Evolutionary conservation across 1,284 basidiomycete genomes (phyloP).

Genomic region (Cutaneotrichosporon cyanovorans): DNA sequence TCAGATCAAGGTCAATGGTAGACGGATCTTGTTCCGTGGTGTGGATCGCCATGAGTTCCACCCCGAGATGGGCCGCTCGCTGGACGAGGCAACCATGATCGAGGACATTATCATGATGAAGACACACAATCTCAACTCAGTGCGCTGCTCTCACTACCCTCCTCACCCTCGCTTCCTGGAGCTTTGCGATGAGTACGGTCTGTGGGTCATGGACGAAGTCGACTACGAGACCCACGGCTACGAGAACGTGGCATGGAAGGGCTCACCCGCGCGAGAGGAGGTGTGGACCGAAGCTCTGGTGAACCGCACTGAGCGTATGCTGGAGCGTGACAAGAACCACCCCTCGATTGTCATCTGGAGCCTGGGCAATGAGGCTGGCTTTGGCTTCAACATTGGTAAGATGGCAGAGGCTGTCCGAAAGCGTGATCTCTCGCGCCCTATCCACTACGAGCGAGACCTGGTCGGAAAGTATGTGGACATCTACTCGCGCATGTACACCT

Average conservation of each 20-base stretch:
- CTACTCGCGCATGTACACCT: conserved; percentile 21
- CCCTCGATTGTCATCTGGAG: conserved; percentile 23
- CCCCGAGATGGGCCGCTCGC: conserved; percentile 14
- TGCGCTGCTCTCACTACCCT: conserved; percentile 22
- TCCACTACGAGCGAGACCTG: conserved; percentile 25
- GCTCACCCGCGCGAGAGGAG: conserved; percentile 11
- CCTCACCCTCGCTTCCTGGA: conserved; percentile 21
- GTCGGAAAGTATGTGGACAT: conserved; percentile 16
- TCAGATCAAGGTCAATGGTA: conserved; percentile 23
- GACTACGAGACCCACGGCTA: conserved; percentile 28
- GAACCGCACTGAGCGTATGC: conserved; percentile 16
- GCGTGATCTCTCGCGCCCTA: conserved; percentile 15
- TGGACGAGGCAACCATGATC: conserved; percentile 17
- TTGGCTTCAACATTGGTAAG: conserved; percentile 17
- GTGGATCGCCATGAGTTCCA: conserved; percentile 26
- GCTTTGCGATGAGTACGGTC: conserved; percentile 23
- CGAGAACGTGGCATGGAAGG: conserved; percentile 12
- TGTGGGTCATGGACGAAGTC: conserved; percentile 28
- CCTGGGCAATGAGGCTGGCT: conserved; percentile 23
- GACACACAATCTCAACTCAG: conserved; percentile 24
- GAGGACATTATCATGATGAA: conserved; percentile 24
- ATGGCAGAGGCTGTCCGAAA: conserved; percentile 16
- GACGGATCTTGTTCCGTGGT: conserved; percentile 18
- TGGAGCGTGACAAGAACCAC: conserved; percentile 29
- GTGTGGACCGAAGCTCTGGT: conserved; percentile 15